These are phyloP conservation scores for Bertia moriformis DNA, from an alignment of 2,329 filamentous ascomycete species.

Conservation along the genomic window DNA sequence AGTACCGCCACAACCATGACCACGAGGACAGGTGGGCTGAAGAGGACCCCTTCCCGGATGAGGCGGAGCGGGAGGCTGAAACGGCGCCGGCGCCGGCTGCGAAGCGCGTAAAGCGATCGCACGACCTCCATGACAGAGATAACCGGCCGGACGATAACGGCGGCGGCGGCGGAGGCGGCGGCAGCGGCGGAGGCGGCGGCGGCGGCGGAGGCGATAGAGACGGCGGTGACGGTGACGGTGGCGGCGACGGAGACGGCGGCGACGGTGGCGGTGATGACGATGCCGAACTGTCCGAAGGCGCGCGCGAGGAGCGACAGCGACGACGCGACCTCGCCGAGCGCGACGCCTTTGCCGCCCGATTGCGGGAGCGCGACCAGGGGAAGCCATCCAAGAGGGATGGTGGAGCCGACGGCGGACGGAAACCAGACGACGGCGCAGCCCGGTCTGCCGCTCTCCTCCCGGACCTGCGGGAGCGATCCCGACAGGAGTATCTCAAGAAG, in stretches of 20 bases:
- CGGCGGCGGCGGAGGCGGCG: too few species aligned
- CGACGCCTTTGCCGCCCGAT: constrained; percentile 46
- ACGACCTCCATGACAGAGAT: too few species aligned
- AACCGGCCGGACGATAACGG: too few species aligned
- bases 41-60: too few species aligned
- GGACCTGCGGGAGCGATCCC: constrained; percentile 49
- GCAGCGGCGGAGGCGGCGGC: too few species aligned
- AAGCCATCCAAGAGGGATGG: too few species aligned
- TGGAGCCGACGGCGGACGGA: constrained; percentile 34
- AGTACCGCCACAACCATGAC: background rate
- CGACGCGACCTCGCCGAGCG: constrained; percentile 42
- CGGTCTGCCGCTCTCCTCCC: constrained; percentile 43
- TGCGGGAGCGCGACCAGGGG: constrained; percentile 43
- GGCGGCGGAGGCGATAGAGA: constrained; percentile 2
- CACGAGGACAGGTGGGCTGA: background rate
- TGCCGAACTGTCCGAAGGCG: too few species aligned
- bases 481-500: constrained; percentile 61
- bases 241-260: constrained; percentile 14
- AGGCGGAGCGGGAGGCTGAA: background rate
- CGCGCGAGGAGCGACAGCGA: too few species aligned
- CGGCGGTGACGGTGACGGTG: constrained; percentile 16
- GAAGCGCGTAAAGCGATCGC: too few species aligned
- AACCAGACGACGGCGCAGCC: constrained; percentile 43
- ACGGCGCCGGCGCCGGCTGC: too few species aligned
- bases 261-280: constrained; percentile 8